Base-by-base conservation (phyloP, 352 stramenopile genomes). In the Albugo candida region DNA sequence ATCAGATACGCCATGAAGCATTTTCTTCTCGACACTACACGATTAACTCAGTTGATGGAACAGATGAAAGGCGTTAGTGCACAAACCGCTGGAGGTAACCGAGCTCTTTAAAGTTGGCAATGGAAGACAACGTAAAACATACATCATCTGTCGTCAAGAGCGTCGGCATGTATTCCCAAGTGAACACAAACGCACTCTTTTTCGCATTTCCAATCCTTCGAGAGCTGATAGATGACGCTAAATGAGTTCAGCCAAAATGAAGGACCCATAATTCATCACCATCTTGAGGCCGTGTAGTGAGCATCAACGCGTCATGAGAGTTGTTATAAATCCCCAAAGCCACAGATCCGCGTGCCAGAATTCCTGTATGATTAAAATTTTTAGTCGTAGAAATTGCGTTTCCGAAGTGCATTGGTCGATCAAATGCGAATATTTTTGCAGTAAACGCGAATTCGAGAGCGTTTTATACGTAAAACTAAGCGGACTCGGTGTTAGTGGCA, bases 141-240 rank as follows among this genome's bases (percentile, higher is more conserved):
- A 91, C 71, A 27, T 91, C 76, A 11, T 74, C 75, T 13, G 73
- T 83, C 24, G 78, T 88, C 27, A 91, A 55, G 20, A 86, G 48
- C 27, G 78, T 87, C 27, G 78, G 78, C 11, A 73, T 91, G 60
- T 91, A 91, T 17, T 74, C 78, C 51, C 75, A 91, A 11, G 75
- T 74, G 52, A 91, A 86, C 17, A 88, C 59, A 21, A 91, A 64
- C 17, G 88, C 44, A 1, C 64, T 59, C 20, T 74, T 74, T 24
- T 91, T 76, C 0, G 67, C 53, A 18, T 71, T 45, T 74, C 78
- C 87, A 24, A 10, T 42, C 14, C 49, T 47, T 1, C 48, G 19
- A 2, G 48, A 41, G 41, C 68, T 61, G 43, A 70, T 17, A 1
- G 77, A 69, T 11, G 67, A 69, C 13, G 72, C 70, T 35, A 86